phyloP scores from a whole-genome alignment of 2,329 filamentous ascomycete species.

The Diplodia seriata region DNA sequence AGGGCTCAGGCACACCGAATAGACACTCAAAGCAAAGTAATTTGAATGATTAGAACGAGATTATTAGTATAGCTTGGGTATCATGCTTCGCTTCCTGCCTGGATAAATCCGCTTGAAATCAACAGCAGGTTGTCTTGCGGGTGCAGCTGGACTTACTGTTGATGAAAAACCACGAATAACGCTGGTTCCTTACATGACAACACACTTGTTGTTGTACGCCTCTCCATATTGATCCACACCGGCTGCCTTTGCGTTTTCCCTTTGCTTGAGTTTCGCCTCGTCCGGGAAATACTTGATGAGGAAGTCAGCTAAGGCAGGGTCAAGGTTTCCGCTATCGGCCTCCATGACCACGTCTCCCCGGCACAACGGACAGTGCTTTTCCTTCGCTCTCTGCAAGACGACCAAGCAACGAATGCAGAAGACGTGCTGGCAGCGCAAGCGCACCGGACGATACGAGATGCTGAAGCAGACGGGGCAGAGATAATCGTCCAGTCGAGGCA shows the following conservation, averaged over 20 bases:
- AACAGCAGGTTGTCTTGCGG: background rate
- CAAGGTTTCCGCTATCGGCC: slow-evolving; percentile 69
- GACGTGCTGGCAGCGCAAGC: slow-evolving; percentile 74
- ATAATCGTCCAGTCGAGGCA: slow-evolving; percentile 86
- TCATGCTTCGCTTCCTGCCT: background rate
- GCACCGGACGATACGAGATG: slow-evolving; percentile 82
- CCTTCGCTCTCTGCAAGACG: slow-evolving; percentile 74
- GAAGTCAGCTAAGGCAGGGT: slow-evolving; percentile 71
- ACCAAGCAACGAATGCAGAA: slow-evolving; percentile 87
- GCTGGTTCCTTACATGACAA: slow-evolving; percentile 59
- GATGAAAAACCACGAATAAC: background rate
- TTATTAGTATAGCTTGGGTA: background rate
- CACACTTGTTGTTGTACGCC: slow-evolving; percentile 66
- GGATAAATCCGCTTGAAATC: background rate
- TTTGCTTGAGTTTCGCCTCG: slow-evolving; percentile 66
- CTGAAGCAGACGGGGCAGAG: slow-evolving; percentile 80
- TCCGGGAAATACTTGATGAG: slow-evolving; percentile 79
- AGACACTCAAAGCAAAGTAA: background rate
- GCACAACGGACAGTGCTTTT: slow-evolving; percentile 77
- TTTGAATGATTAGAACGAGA: background rate
- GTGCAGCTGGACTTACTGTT: background rate
- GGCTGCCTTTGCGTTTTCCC: slow-evolving; percentile 77
- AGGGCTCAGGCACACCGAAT: background rate
- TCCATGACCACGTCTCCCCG: slow-evolving; percentile 73
- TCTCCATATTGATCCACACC: slow-evolving; percentile 75